phyloP scores from a whole-genome alignment of 208 protist genomes.

The Trypanosoma avium region DNA sequence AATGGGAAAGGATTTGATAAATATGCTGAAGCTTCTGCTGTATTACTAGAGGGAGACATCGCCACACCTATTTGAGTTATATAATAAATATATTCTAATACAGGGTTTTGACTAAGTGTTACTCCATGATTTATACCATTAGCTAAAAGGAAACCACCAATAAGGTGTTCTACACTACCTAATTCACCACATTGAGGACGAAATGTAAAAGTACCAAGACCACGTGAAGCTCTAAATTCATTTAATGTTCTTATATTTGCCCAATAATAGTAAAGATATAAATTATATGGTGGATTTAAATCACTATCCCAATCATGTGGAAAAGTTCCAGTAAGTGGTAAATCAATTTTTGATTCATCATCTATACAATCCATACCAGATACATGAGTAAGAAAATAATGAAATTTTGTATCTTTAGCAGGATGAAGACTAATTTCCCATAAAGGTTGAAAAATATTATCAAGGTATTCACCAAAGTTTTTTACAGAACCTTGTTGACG shows the following conservation, averaged over 20 bases:
- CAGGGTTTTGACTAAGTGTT: conserved; percentile 91
- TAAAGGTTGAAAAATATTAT: conserved; percentile 97
- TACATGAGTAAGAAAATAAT: conserved; percentile 96
- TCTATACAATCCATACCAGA: conserved; percentile 96
- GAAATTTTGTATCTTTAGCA: conserved; percentile 91
- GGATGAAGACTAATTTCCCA: conserved; percentile 98
- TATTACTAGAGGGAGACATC: conserved; percentile 99
- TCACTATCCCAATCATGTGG: conserved; percentile 92
- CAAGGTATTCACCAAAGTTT: conserved; percentile 95
- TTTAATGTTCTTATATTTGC: conserved; percentile 98
- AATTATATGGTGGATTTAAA: conserved; percentile 97
- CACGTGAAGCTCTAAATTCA: conserved; percentile 86
- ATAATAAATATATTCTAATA: conserved; percentile 98
- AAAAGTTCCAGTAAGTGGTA: conserved; percentile 63
- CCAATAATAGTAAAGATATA: conserved; percentile 98
- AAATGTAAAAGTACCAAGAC: conserved; percentile 88
- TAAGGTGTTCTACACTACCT: conserved; percentile 92
- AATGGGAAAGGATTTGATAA: conserved; percentile 95
- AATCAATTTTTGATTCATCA: conserved; percentile 96
- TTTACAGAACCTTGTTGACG: conserved; percentile 68
- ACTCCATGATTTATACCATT: conserved; percentile 98
- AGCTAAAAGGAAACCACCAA: conserved; percentile 92
- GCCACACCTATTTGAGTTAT: conserved; percentile 96
- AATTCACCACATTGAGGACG: conserved; percentile 97
- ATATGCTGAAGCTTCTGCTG: conserved; percentile 95